phyloP scores from a whole-genome alignment of 768 basidiomycete genomes.

The Dioszegia aurantiaca region DNA sequence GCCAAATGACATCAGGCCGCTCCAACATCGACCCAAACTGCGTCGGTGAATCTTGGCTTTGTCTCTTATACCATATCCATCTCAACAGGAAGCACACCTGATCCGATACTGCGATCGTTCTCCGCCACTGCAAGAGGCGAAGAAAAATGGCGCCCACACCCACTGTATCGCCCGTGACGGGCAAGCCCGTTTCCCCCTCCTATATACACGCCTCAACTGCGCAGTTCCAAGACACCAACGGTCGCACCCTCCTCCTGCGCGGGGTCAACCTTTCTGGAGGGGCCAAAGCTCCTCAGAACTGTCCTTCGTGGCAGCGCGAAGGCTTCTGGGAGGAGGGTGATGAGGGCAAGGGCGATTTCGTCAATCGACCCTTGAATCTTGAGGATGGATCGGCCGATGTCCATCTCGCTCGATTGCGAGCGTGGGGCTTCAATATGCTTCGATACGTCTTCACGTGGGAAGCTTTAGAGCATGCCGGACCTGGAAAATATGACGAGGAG shows the following conservation, averaged over 20 bases:
- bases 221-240: constrained; percentile 45
- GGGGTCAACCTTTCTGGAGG: constrained; percentile 92
- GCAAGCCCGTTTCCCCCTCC: constrained; percentile 40
- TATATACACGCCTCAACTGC: constrained; percentile 50
- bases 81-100: no score
- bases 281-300: constrained; percentile 73
- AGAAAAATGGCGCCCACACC: constrained; percentile 38
- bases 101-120: no score
- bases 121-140: not conserved
- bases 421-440: constrained; percentile 92
- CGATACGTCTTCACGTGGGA: constrained; percentile 87
- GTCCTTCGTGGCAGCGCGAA: constrained; percentile 66
- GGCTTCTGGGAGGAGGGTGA: constrained; percentile 84
- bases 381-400: constrained; percentile 61
- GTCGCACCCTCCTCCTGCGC: constrained; percentile 65
- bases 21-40: no score
- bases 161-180: constrained; percentile 46
- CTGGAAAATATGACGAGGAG: constrained; percentile 86
- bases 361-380: constrained; percentile 73
- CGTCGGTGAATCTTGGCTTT: no score
- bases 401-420: constrained; percentile 74
- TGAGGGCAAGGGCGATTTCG: constrained; percentile 62
- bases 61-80: no score
- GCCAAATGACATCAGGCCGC: no score
- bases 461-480: constrained; percentile 83